Percentiles rank a stretch among this genome's conserved stretches.
Evolutionary conservation across 257 asterid genomes (phyloP).

Genomic region (Apocynum venetum): DNA sequence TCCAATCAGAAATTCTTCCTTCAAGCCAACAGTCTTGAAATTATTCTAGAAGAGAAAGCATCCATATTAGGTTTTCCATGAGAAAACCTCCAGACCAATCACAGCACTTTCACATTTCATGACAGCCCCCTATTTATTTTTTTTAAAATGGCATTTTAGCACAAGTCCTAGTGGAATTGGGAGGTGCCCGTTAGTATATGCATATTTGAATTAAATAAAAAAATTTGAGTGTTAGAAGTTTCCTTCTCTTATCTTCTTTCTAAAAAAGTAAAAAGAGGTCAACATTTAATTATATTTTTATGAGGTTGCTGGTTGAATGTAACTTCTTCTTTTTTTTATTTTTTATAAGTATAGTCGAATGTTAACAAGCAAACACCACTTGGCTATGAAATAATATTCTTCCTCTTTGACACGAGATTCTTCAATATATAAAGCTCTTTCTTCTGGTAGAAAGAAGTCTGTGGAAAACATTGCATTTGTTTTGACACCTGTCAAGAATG

Average conservation of each 20-base stretch:
- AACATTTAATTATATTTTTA: neutral
- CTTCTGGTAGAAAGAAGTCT: neutral
- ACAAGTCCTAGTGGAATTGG: neutral
- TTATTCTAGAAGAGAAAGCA: no score
- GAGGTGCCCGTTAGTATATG: neutral
- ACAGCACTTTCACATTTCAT: no score
- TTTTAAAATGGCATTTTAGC: no score
- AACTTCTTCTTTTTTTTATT: no score
- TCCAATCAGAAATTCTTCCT: no score
- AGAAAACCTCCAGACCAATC: no score
- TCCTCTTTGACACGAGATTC: neutral
- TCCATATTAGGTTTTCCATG: no score
- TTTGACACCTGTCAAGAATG: neutral
- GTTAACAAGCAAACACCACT: neutral
- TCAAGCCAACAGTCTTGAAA: no score
- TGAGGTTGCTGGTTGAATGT: neutral
- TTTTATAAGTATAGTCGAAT: no score
- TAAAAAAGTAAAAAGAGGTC: neutral
- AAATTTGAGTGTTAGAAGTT: no score
- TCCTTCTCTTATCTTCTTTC: neutral
- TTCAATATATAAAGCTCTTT: neutral
- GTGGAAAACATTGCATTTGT: neutral
- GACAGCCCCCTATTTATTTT: no score
- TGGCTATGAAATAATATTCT: neutral
- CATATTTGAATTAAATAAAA: no score